A percentile compares a stretch with the other conserved stretches of the same genome.
These are phyloP conservation scores for Malus hybrid DNA, from an alignment of 331 rosid genomes.

Conservation along the genomic window DNA sequence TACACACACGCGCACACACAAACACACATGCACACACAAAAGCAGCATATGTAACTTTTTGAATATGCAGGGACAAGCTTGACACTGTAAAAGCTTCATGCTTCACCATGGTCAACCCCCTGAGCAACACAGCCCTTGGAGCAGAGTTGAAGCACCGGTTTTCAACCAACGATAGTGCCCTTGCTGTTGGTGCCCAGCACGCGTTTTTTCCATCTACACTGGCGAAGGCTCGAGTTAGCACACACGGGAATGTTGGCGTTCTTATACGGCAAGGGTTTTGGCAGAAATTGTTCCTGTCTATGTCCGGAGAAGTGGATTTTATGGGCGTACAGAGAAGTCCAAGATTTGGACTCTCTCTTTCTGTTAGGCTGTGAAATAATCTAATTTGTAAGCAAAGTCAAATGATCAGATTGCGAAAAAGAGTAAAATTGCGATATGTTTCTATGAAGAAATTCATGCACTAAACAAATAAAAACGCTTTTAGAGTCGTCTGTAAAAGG, in stretches of 20 bases:
- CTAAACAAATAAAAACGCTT: neutral
- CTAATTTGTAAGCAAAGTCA: neutral
- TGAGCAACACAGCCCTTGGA: conserved; percentile 50
- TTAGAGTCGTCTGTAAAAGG: neutral
- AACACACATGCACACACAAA: too few relatives aligned
- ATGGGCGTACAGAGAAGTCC: conserved; percentile 22
- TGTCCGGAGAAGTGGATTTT: conserved; percentile 59
- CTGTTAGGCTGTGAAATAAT: conserved; percentile 31
- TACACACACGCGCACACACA: too few relatives aligned
- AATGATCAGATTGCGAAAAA: too few relatives aligned
- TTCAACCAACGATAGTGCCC: conserved; percentile 30
- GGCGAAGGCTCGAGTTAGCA: conserved; percentile 46
- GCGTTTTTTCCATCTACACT: conserved; percentile 35
- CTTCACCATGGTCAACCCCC: conserved; percentile 42
- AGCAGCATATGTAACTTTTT: neutral
- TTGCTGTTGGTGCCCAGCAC: conserved; percentile 53
- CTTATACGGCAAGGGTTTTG: conserved; percentile 52
- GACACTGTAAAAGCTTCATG: conserved; percentile 48
- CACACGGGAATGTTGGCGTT: conserved; percentile 41
- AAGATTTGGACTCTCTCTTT: conserved; percentile 52
- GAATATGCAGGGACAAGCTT: conserved; percentile 48
- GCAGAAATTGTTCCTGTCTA: conserved; percentile 32
- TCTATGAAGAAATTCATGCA: neutral
- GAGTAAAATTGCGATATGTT: neutral
- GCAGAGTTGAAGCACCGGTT: conserved; percentile 54